Conservation (phyloP, 2,329 filamentous ascomycete genomes). For the Dothistroma septosporum region DNA sequence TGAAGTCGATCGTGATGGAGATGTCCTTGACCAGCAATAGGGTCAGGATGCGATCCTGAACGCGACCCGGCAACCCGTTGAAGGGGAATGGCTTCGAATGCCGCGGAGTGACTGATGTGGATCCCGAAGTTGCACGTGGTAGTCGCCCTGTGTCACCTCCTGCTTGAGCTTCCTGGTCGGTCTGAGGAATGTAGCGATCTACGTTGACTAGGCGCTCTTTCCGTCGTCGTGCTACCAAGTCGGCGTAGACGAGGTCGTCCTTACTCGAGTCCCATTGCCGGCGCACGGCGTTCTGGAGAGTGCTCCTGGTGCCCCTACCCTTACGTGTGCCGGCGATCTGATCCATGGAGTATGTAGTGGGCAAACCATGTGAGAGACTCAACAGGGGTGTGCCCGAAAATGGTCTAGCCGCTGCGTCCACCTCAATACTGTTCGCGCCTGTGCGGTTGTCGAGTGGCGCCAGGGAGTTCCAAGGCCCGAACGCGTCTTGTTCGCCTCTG, state of each 20-base stretch:
- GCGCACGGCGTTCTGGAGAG: conserved; percentile 9
- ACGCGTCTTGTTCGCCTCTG: not conserved
- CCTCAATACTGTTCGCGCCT: not conserved
- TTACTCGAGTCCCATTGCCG: conserved; percentile 15
- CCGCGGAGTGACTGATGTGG: not conserved
- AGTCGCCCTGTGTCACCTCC: not conserved
- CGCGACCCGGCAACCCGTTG: conserved; percentile 12
- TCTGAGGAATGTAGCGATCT: conserved; percentile 18
- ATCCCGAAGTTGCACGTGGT: not conserved
- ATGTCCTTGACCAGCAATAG: conserved; percentile 13
- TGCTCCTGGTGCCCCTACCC: not conserved
- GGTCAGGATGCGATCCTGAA: conserved; percentile 16
- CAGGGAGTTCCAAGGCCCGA: not conserved
- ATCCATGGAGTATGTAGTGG: not conserved
- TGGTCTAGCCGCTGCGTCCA: not conserved
- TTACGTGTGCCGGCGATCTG: not conserved
- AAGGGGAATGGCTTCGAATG: conserved; percentile 13
- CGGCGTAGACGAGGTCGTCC: conserved; percentile 15
- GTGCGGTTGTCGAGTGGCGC: not conserved
- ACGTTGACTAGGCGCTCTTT: conserved; percentile 14
- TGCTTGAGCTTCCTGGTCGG: not conserved
- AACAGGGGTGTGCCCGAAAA: not conserved
- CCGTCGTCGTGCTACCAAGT: conserved; percentile 15
- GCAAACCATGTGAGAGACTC: not conserved
- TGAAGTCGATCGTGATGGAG: conserved; percentile 20